Evolutionary conservation across 352 stramenopile genomes (phyloP).

Genomic region (Pelagophyceae sp.): DNA sequence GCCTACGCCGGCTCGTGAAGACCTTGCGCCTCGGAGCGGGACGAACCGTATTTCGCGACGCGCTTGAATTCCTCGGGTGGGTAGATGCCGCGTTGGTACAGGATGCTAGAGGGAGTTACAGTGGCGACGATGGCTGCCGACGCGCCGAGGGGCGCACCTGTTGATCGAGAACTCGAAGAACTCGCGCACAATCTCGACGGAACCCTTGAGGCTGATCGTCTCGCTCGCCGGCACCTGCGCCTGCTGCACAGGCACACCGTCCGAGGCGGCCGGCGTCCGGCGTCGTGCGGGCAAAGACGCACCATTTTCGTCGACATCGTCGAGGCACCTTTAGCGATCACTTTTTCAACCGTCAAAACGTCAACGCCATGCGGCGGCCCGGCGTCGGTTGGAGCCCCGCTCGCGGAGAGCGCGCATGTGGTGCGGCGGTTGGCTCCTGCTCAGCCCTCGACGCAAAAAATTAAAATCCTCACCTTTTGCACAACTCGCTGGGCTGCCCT

Average conservation of each 20-base stretch:
- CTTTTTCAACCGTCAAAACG: no score
- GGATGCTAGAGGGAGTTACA: no score
- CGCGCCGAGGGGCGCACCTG: slow-evolving; percentile 35
- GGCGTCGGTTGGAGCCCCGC: no score
- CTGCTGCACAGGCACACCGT: background rate
- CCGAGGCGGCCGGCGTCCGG: no score
- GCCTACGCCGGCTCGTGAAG: slow-evolving; percentile 26
- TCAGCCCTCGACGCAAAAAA: no score
- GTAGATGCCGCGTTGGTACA: slow-evolving; percentile 94
- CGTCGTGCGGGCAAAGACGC: background rate
- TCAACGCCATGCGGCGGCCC: no score
- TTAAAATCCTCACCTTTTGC: no score
- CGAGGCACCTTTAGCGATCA: no score
- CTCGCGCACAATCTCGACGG: slow-evolving; percentile 94
- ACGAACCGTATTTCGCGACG: slow-evolving; percentile 82
- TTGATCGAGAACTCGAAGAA: slow-evolving; percentile 99
- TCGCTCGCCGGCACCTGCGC: background rate
- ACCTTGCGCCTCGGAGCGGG: background rate
- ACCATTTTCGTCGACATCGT: background rate
- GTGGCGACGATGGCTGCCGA: background rate
- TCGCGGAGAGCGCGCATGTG: no score
- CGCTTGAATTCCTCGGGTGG: slow-evolving; percentile 94
- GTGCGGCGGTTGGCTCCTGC: no score
- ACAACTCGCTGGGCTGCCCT: no score
- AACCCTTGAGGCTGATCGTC: slow-evolving; percentile 97